Base-by-base conservation (phyloP, 768 basidiomycete genomes). In the Calvatia gigantea region DNA sequence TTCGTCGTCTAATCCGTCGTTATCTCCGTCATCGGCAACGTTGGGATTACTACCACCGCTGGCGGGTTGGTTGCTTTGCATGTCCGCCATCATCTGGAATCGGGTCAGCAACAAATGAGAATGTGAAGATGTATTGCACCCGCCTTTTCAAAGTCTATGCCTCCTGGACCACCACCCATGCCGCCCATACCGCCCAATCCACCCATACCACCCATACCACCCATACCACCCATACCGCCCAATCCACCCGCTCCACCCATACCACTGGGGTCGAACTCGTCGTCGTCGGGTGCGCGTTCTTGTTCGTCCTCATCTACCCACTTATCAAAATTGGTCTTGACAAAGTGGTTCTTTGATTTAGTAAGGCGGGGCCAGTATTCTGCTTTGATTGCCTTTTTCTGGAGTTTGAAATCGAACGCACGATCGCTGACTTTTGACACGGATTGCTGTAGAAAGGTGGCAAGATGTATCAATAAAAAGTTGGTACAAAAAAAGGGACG, bases 261-360 rank as follows among this genome's bases (percentile, higher is more conserved):
- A 1, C 75, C 79, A 28, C 76, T 73, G 1, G 71, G 75, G 50
- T 74, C 75, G 27, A 45, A 33, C 14, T 73, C 74, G 2, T 85
- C 84, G 0, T 78, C 82, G 8, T 76, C 78, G 2, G 71, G 67
- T 21, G 72, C 80, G 48, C 78, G 88, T 37, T 91, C 89, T 73
- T 98, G 96, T 69, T 98, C 95, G 67, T 98, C 96, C 75, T 98
- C 95, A 65, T 98, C 95, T 38, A 89, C 88, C 94, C 94, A 98
- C 75, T 91, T 96, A 61, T 77, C 77, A 69, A 98, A 98, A 71
- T 98, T 92, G 42, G 94, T 97, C 81, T 97, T 98, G 71, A 98
- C 75, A 73, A 83, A 95, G 55, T 85, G 75, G 58, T 82, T 66
- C 71, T 94, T 95, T 58, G 90, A 89, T 71, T 96, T 94, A 44